A percentile compares a stretch with the other conserved stretches of the same genome.
These are phyloP conservation scores for Cladosporium sp. DNA, from an alignment of 2,329 filamentous ascomycete species.

Conservation along the genomic window DNA sequence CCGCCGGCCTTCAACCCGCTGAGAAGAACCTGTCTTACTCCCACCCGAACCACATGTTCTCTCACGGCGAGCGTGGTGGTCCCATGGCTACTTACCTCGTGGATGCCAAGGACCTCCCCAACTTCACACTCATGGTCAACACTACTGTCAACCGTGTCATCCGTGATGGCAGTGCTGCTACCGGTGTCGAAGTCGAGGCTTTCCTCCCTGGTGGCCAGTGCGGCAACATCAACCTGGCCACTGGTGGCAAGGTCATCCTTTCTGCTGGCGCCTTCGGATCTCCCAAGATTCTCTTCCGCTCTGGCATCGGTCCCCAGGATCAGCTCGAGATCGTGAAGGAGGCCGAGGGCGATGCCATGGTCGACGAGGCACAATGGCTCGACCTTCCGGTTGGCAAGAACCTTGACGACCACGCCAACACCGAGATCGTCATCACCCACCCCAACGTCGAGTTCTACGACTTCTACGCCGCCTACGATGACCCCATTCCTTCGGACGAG, in stretches of 20 bases:
- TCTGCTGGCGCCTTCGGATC: conserved; percentile 65
- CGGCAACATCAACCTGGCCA: conserved; percentile 55
- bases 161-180: conserved; percentile 55
- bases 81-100: conserved; percentile 67
- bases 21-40: conserved; percentile 61
- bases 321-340: conserved; percentile 41
- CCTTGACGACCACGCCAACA: conserved; percentile 52
- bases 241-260: conserved; percentile 58
- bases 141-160: conserved; percentile 63
- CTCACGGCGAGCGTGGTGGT: conserved; percentile 59
- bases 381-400: conserved; percentile 47
- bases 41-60: conserved; percentile 62
- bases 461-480: conserved; percentile 56
- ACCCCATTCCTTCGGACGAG: conserved; percentile 36
- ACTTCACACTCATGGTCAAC: conserved; percentile 63
- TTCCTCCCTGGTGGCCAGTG: conserved; percentile 48
- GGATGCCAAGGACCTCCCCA: conserved; percentile 50
- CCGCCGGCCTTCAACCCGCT: conserved; percentile 53
- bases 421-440: conserved; percentile 47
- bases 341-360: conserved; percentile 41
- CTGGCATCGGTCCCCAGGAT: conserved; percentile 58
- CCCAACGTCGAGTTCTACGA: conserved; percentile 55
- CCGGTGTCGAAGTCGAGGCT: conserved; percentile 62
- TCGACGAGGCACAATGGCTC: conserved; percentile 43
- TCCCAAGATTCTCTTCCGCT: conserved; percentile 61